Percentiles rank a stretch among this genome's conserved stretches.
phyloP scores from a whole-genome alignment of 768 basidiomycete species.

The Hygrophoropsis aurantiaca region DNA sequence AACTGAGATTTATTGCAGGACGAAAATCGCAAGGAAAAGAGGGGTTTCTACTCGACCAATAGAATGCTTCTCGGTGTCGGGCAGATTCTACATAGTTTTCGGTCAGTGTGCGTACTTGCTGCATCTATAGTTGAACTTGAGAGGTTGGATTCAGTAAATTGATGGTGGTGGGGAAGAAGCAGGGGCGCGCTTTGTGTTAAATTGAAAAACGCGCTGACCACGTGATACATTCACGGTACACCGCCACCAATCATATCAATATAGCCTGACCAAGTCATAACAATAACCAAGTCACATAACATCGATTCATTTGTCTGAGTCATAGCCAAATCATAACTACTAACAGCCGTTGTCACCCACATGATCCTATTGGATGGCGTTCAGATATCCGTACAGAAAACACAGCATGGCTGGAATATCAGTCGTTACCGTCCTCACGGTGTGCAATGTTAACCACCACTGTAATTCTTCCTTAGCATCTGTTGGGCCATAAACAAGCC shows the following conservation, averaged over 20 bases:
- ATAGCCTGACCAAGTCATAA: background rate
- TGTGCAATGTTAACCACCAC: no score
- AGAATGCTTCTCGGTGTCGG: conserved; percentile 19
- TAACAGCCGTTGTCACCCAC: no score
- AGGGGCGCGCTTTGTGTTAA: background rate
- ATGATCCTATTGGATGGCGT: no score
- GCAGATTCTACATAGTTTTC: conserved; percentile 25
- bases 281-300: background rate
- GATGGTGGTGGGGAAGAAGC: conserved; percentile 1
- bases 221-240: conserved; percentile 1
- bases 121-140: background rate
- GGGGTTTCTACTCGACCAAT: conserved; percentile 18
- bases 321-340: no score
- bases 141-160: background rate
- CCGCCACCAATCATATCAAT: background rate
- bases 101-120: conserved; percentile 11
- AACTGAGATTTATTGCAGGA: conserved; percentile 28
- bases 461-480: no score
- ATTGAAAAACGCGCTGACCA: background rate
- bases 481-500: background rate
- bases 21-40: conserved; percentile 16
- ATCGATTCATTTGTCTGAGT: background rate
- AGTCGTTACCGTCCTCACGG: no score
- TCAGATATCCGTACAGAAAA: no score
- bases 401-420: no score